Conservation (phyloP, 2,329 filamentous ascomycete genomes). For the Botrytis cinerea region DNA sequence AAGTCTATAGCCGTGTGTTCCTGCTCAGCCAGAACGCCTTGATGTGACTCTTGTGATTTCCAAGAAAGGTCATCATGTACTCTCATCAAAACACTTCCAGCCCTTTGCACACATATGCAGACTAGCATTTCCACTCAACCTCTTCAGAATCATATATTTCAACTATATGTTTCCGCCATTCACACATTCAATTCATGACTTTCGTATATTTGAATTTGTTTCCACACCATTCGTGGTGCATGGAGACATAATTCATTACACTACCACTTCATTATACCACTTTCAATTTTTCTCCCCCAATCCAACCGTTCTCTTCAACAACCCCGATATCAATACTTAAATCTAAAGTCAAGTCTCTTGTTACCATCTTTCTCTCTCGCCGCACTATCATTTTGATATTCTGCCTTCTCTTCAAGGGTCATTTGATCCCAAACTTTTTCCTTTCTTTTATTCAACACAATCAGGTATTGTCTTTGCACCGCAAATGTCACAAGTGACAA, state of each 20-base stretch:
- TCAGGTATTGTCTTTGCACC: slow-evolving; percentile 50
- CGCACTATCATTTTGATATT: slow-evolving; percentile 50
- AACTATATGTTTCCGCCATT: not conserved
- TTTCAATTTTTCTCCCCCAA: not conserved
- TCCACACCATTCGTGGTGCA: not conserved
- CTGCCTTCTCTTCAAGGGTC: slow-evolving; percentile 47
- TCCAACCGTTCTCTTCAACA: not conserved
- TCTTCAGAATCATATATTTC: not conserved
- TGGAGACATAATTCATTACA: not conserved
- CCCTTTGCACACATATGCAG: not conserved
- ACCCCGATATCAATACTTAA: slow-evolving; percentile 10
- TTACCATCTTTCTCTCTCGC: slow-evolving; percentile 39
- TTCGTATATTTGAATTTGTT: not conserved
- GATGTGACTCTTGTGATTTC: not conserved
- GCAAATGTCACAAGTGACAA: slow-evolving; percentile 50
- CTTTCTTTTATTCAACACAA: slow-evolving; percentile 51
- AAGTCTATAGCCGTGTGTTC: not conserved
- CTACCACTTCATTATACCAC: not conserved
- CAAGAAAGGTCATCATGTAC: not conserved
- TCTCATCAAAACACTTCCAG: not conserved
- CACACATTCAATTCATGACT: not conserved
- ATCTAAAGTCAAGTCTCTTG: slow-evolving; percentile 23
- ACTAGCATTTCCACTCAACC: not conserved
- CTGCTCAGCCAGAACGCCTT: not conserved
- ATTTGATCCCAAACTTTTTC: slow-evolving; percentile 50